Conservation (phyloP, 805 yeast species). For the Pichia sporocuriosa region DNA sequence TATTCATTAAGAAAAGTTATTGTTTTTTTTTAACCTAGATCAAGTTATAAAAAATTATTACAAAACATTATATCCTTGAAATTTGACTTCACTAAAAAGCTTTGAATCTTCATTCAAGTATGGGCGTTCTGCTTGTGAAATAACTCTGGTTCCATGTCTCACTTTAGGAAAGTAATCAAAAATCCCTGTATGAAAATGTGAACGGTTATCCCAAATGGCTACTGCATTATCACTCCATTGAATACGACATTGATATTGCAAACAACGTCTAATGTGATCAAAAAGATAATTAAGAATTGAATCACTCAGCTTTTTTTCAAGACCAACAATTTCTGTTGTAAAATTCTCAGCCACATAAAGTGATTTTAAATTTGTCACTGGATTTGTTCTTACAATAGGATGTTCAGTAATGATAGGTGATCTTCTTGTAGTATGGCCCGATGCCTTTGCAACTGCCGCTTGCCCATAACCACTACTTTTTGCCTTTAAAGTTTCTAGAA, state of each 20-base stretch:
- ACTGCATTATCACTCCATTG: constrained; percentile 35
- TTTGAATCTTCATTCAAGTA: constrained; percentile 42
- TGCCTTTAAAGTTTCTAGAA: too few relatives aligned
- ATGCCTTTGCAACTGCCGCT: constrained; percentile 36
- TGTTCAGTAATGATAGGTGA: too few relatives aligned
- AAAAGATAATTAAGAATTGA: constrained; percentile 41
- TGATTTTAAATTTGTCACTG: too few relatives aligned
- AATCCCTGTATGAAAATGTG: constrained; percentile 39
- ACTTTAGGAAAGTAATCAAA: constrained; percentile 38
- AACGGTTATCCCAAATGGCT: constrained; percentile 46
- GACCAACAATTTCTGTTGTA: constrained; percentile 46
- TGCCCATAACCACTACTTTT: constrained; percentile 43
- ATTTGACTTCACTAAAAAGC: too few relatives aligned
- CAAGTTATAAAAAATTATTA: too few relatives aligned
- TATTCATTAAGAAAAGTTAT: too few relatives aligned
- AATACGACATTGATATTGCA: constrained; percentile 47
- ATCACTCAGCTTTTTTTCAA: constrained; percentile 44
- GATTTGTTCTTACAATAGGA: constrained; percentile 57
- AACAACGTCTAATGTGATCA: too few relatives aligned
- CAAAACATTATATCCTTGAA: too few relatives aligned
- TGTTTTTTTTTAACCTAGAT: too few relatives aligned
- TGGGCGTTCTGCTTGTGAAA: constrained; percentile 49
- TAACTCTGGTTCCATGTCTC: constrained; percentile 50
- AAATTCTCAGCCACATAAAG: constrained; percentile 54
- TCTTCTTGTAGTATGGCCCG: too few relatives aligned